These are phyloP conservation scores for Senna siamea DNA, from an alignment of 306 rosid species.

Conservation along the genomic window DNA sequence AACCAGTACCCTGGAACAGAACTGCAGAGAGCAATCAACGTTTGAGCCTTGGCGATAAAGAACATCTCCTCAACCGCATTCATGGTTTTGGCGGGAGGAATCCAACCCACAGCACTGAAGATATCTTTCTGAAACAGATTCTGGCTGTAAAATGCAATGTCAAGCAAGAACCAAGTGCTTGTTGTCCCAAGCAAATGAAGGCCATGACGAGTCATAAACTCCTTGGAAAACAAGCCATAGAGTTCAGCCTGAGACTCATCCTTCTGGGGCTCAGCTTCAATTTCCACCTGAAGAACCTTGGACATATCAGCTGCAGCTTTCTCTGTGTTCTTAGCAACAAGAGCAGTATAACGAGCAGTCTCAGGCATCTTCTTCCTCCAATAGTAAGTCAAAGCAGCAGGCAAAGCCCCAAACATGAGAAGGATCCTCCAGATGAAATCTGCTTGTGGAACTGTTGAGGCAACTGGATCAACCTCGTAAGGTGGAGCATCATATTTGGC, in stretches of 20 bases:
- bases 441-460: slow-evolving; percentile 67
- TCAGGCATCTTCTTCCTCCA: slow-evolving; percentile 81
- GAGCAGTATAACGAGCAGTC: slow-evolving; percentile 78
- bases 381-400: slow-evolving; percentile 70
- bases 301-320: slow-evolving; percentile 74
- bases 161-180: slow-evolving; percentile 76
- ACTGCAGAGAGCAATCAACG: slow-evolving; percentile 73
- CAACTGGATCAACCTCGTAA: slow-evolving; percentile 44
- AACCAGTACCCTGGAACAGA: slow-evolving; percentile 91
- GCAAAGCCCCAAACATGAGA: slow-evolving; percentile 72
- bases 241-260: slow-evolving; percentile 6
- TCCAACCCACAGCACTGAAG: slow-evolving; percentile 77
- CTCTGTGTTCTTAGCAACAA: slow-evolving; percentile 63
- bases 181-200: slow-evolving; percentile 72
- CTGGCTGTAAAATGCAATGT: slow-evolving; percentile 73
- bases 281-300: slow-evolving; percentile 63
- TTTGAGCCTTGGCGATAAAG: slow-evolving; percentile 69
- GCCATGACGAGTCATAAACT: slow-evolving; percentile 66
- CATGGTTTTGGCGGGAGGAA: slow-evolving; percentile 65
- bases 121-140: slow-evolving; percentile 83
- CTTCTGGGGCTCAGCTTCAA: slow-evolving; percentile 44
- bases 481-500: slow-evolving; percentile 50
- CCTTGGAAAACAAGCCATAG: slow-evolving; percentile 58
- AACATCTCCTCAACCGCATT: slow-evolving; percentile 72
- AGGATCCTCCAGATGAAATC: slow-evolving; percentile 74